Evolutionary conservation across 2,329 filamentous ascomycete species (phyloP).

Genomic region (Paraphaeosphaeria minitans): DNA sequence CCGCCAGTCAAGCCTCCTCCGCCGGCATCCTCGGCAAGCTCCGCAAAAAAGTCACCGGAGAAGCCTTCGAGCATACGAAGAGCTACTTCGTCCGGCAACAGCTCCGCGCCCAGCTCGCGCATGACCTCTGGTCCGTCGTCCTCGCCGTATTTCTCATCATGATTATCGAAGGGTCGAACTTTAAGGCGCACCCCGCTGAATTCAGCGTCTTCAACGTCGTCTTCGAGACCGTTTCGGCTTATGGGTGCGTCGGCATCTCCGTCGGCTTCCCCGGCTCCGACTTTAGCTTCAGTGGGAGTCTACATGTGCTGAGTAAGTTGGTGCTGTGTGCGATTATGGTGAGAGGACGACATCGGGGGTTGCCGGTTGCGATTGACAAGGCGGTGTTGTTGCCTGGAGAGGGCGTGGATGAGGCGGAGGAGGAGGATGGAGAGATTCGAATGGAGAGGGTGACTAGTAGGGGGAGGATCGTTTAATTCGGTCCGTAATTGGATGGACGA

Average conservation of each 20-base stretch:
- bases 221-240: conserved; percentile 51
- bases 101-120: conserved; percentile 53
- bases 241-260: conserved; percentile 52
- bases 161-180: conserved; percentile 49
- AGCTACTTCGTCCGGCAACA: conserved; percentile 50
- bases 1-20: conserved; percentile 16
- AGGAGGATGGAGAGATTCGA: conserved; percentile 43
- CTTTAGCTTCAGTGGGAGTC: conserved; percentile 56
- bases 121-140: conserved; percentile 54
- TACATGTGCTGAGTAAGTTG: conserved; percentile 58
- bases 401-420: conserved; percentile 35
- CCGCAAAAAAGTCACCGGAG: conserved; percentile 13
- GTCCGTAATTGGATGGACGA: neutral
- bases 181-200: conserved; percentile 41
- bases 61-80: conserved; percentile 33
- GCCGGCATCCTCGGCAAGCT: conserved; percentile 16
- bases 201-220: conserved; percentile 54
- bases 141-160: conserved; percentile 54
- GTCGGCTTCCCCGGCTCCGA: conserved; percentile 52
- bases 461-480: conserved; percentile 4
- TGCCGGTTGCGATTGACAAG: conserved; percentile 61
- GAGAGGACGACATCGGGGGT: conserved; percentile 59
- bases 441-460: conserved; percentile 7
- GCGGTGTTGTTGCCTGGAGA: conserved; percentile 49
- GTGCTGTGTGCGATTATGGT: conserved; percentile 62